Base-by-base conservation (phyloP, 1,139 yeast genomes). In the Suhomyces kunorum region DNA sequence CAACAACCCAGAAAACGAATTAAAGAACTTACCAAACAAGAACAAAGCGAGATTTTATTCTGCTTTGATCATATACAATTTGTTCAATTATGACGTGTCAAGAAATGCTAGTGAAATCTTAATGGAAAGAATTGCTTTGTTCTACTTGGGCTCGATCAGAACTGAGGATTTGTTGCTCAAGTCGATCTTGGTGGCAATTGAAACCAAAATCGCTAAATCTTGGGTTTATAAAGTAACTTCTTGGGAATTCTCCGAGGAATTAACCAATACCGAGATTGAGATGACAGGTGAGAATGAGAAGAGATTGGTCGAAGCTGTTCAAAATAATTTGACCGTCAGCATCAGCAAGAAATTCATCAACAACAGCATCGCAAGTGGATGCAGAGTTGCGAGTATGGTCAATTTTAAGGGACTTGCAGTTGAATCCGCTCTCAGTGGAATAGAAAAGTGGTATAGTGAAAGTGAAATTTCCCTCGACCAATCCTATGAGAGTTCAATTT, bases 151-250 rank as follows among this genome's bases (percentile, higher is more conserved):
- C 1, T 73, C 90, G 0, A 65, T 70, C 4, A 59, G 76, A 12
- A 66, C 81, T 2, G 79, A 78, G 32, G 98, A 90, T 56, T 56
- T 78, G 37, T 48, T 88, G 2, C 56, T 90, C 23, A 77, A 85
- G 43, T 60, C 67, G 3, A 60, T 86, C 3, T 56, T 90, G 34
- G 66, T 71, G 39, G 58, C 59, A 8, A 66, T 87, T 28, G 98
- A 90, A 58, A 54, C 76, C 0, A 64, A 66, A 5, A 53, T 71
- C 8, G 65, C 72, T 12, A 53, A 44, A 39, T 68, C 76, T 7
- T 87, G 95, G 95, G 67, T 83, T 11, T 68, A 72, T 39, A 59
- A 56, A 36, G 80, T 86, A 8, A 65, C 72, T 32, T 67, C 74
- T 29, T 87, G 95, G 95, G 89, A 84, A 38, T 74, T 83, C 37